These are phyloP conservation scores for Amanita polypyramis DNA, from an alignment of 768 basidiomycete genomes.

Conservation along the genomic window DNA sequence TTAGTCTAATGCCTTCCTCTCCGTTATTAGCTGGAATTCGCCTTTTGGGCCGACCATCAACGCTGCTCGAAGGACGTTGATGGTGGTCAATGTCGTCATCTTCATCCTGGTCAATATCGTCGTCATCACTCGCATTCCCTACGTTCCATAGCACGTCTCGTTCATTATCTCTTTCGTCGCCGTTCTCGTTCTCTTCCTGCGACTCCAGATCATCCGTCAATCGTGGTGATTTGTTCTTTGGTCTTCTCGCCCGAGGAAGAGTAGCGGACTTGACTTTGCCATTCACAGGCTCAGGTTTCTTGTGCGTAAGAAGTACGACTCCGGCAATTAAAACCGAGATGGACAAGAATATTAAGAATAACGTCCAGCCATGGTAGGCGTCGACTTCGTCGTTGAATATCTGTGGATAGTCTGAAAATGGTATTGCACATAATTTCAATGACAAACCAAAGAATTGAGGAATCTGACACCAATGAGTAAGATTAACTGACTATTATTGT, in stretches of 20 bases:
- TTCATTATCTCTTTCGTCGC: conserved; percentile 28
- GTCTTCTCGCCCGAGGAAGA: conserved; percentile 18
- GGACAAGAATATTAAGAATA: conserved; percentile 81
- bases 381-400: conserved; percentile 82
- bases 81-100: conserved; percentile 35
- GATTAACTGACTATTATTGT: not conserved
- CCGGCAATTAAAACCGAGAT: conserved; percentile 82
- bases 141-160: conserved; percentile 58
- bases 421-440: not conserved
- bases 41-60: conserved; percentile 8
- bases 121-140: conserved; percentile 63
- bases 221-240: conserved; percentile 7
- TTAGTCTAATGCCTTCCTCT: conserved; percentile 34
- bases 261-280: conserved; percentile 23
- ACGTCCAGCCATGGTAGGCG: conserved; percentile 81
- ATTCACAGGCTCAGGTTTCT: conserved; percentile 62
- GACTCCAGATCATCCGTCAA: conserved; percentile 7
- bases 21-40: conserved; percentile 13
- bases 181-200: conserved; percentile 21
- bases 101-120: conserved; percentile 35
- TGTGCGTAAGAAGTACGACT: conserved; percentile 88
- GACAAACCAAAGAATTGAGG: conserved; percentile 29
- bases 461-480: conserved; percentile 21
- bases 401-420: conserved; percentile 10
- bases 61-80: conserved; percentile 21